phyloP scores from a whole-genome alignment of 768 basidiomycete species.

The Pisolithus tinctorius region DNA sequence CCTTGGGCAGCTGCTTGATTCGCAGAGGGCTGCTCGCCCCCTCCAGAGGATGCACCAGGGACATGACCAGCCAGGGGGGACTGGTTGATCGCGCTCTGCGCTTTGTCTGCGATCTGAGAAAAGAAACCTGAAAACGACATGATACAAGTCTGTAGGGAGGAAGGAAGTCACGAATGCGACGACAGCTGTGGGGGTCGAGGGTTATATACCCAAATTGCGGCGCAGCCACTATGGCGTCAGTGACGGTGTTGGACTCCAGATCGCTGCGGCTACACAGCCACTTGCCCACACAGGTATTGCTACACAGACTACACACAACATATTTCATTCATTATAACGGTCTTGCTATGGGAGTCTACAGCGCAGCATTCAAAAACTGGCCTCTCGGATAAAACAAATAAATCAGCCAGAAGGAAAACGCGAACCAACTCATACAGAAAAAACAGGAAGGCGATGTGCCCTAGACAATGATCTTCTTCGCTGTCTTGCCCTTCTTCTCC shows the following conservation, averaged over 20 bases:
- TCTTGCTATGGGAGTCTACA: conserved; percentile 18
- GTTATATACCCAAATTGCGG: neutral
- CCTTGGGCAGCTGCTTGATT: conserved; percentile 35
- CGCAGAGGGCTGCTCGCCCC: conserved; percentile 32
- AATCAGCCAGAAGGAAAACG: conserved; percentile 21
- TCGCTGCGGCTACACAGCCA: neutral
- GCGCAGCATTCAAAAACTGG: conserved; percentile 13
- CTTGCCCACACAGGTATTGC: neutral
- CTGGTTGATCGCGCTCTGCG: conserved; percentile 61
- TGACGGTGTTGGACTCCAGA: neutral
- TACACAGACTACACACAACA: neutral
- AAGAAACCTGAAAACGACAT: conserved; percentile 64
- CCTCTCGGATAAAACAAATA: conserved; percentile 25
- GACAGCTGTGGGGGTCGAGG: neutral
- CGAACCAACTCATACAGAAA: conserved; percentile 10
- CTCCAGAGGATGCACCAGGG: conserved; percentile 34
- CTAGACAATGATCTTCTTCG: conserved; percentile 73
- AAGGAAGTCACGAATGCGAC: conserved; percentile 2
- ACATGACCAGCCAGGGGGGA: conserved; percentile 53
- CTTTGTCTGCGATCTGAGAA: conserved; percentile 67
- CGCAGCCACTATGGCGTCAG: neutral
- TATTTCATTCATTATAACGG: conserved; percentile 19
- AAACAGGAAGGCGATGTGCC: conserved; percentile 7
- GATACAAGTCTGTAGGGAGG: conserved; percentile 9
- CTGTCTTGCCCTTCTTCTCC: conserved; percentile 85